A percentile compares a stretch with the other conserved stretches of the same genome.
Conservation (phyloP, 257 asterid species). For the Ophiorrhiza pumila region DNA sequence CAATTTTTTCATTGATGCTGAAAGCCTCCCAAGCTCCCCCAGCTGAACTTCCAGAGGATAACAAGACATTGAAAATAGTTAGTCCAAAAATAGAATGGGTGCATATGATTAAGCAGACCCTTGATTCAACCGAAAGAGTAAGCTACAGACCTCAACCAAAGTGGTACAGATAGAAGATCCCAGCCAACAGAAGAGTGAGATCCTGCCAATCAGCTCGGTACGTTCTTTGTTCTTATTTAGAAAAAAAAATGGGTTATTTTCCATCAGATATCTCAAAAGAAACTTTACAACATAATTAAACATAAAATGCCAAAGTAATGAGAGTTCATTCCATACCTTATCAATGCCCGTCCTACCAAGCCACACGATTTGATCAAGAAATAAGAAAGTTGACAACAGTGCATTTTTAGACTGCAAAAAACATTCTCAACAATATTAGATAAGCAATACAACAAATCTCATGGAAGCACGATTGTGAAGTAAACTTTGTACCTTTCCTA, state of each 20-base stretch:
- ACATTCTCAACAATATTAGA: slow-evolving; percentile 9
- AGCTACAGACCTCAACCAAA: slow-evolving; percentile 53
- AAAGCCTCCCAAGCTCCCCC: slow-evolving; percentile 82
- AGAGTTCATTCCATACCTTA: slow-evolving; percentile 45
- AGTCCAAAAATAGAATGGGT: neutral
- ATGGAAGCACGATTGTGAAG: slow-evolving; percentile 6
- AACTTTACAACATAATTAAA: neutral
- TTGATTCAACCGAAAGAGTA: neutral
- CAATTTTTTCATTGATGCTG: slow-evolving; percentile 65
- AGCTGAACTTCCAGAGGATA: slow-evolving; percentile 38
- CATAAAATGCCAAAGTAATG: slow-evolving; percentile 6
- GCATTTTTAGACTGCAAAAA: slow-evolving; percentile 84
- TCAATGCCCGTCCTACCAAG: slow-evolving; percentile 90
- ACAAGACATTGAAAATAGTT: slow-evolving; percentile 8
- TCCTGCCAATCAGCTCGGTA: slow-evolving; percentile 68
- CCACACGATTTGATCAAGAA: slow-evolving; percentile 93
- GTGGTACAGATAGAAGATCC: slow-evolving; percentile 69
- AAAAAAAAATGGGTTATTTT: neutral
- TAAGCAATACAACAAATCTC: slow-evolving; percentile 6
- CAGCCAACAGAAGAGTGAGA: slow-evolving; percentile 91
- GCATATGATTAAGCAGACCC: neutral
- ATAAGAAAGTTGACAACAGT: slow-evolving; percentile 79
- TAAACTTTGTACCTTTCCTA: slow-evolving; percentile 70
- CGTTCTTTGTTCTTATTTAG: slow-evolving; percentile 76
- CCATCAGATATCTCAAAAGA: neutral